These are phyloP conservation scores for Phytophthora tentaculata DNA, from an alignment of 352 stramenopile species.

Conservation along the genomic window DNA sequence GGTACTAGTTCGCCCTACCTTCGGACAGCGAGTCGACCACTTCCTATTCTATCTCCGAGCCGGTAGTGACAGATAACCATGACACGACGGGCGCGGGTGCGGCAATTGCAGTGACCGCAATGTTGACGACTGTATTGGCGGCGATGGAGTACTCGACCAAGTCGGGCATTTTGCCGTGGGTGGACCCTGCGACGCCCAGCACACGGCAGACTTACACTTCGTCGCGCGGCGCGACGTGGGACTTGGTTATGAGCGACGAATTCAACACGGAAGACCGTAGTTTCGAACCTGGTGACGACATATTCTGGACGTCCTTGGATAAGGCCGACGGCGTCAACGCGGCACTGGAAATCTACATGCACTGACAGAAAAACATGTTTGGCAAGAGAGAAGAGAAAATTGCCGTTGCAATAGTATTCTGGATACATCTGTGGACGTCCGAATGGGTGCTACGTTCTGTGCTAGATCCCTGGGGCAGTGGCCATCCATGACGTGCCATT, in stretches of 20 bases:
- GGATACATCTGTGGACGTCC: too few species aligned
- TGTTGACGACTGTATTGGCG: slow-evolving; percentile 4
- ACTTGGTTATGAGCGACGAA: slow-evolving; percentile 82
- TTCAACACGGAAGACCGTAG: slow-evolving; percentile 71
- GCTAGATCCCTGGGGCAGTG: neutral
- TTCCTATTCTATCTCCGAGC: slow-evolving; percentile 15
- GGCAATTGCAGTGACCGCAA: neutral
- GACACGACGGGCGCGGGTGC: slow-evolving; percentile 5
- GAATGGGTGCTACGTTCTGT: neutral
- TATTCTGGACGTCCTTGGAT: slow-evolving; percentile 92
- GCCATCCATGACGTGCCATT: neutral
- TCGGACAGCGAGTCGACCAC: slow-evolving; percentile 26
- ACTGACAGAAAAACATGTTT: too few species aligned
- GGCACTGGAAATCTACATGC: slow-evolving; percentile 74
- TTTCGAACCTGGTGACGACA: slow-evolving; percentile 94
- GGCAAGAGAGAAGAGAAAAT: too few species aligned
- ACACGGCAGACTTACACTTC: slow-evolving; percentile 50
- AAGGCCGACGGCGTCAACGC: slow-evolving; percentile 78
- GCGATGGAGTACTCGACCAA: slow-evolving; percentile 51
- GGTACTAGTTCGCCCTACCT: slow-evolving; percentile 12
- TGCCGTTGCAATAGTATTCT: too few species aligned
- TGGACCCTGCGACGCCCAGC: slow-evolving; percentile 61
- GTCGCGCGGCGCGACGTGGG: slow-evolving; percentile 62
- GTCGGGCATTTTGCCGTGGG: slow-evolving; percentile 64
- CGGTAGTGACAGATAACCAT: slow-evolving; percentile 10